Evolutionary conservation across 1,284 basidiomycete species (phyloP).

Genomic region (Apiotrichum akiyoshidainum): DNA sequence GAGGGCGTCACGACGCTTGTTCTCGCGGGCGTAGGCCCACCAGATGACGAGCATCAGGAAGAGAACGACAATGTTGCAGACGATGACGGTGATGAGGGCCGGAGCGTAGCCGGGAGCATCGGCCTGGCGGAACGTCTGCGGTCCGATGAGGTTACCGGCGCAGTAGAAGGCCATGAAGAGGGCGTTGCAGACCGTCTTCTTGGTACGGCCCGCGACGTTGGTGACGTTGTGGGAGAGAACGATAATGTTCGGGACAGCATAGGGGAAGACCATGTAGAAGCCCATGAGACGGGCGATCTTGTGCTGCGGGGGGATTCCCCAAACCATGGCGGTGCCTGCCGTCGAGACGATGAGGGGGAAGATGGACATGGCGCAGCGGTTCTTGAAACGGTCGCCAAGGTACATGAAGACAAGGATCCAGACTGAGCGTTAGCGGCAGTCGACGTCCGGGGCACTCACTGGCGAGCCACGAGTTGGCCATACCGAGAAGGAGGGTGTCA

Average conservation of each 20-base stretch:
- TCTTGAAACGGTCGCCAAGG: slow-evolving; percentile 16
- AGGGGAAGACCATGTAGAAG: slow-evolving; percentile 1
- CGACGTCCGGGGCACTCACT: too few relatives aligned
- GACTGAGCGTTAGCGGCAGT: neutral
- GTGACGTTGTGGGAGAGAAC: neutral
- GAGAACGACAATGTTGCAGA: neutral
- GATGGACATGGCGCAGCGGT: slow-evolving; percentile 13
- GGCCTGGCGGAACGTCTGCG: slow-evolving; percentile 13
- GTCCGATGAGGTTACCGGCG: slow-evolving; percentile 13
- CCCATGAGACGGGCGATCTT: neutral
- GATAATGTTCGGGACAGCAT: neutral
- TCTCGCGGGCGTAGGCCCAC: neutral
- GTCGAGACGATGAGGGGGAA: slow-evolving; percentile 14
- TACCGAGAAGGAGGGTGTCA: slow-evolving; percentile 20
- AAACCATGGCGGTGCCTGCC: slow-evolving; percentile 4
- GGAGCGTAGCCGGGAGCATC: slow-evolving; percentile 9
- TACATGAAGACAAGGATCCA: slow-evolving; percentile 16
- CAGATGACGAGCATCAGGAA: neutral
- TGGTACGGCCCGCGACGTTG: slow-evolving; percentile 24
- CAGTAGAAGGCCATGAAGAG: slow-evolving; percentile 17
- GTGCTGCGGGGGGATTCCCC: neutral
- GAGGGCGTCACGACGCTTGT: neutral
- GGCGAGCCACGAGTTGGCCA: slow-evolving; percentile 19
- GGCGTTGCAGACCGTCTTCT: slow-evolving; percentile 21
- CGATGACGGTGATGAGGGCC: neutral